Percentiles rank a stretch among this genome's conserved stretches.
Evolutionary conservation across 345 rosid species (phyloP).

Genomic region (Sapria himalayana): DNA sequence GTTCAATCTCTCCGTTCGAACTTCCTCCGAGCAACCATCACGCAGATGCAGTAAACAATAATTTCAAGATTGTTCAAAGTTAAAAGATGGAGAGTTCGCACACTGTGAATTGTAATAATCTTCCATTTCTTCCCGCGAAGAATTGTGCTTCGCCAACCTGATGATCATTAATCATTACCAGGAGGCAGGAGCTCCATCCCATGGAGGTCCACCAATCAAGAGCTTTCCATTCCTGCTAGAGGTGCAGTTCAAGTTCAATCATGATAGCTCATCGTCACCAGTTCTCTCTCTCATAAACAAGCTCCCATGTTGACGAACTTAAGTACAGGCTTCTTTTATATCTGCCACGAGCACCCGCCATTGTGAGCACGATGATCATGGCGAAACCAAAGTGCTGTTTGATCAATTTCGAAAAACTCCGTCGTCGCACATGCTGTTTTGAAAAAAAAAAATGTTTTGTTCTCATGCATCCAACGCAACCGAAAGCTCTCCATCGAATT

Average conservation of each 20-base stretch:
- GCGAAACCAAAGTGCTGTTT: conserved; percentile 43
- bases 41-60: background rate
- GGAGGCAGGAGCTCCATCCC: conserved; percentile 41
- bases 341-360: conserved; percentile 35
- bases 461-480: conserved; percentile 31
- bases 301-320: conserved; percentile 29
- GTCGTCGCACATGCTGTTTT: conserved; percentile 31
- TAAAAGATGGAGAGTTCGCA: too few species aligned
- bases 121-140: conserved; percentile 43
- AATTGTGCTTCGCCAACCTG: conserved; percentile 38
- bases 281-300: conserved; percentile 42
- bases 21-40: conserved; percentile 29
- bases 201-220: conserved; percentile 40
- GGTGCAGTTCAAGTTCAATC: conserved; percentile 52
- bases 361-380: conserved; percentile 43
- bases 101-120: conserved; percentile 40
- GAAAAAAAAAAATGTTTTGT: conserved; percentile 39
- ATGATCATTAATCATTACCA: conserved; percentile 24
- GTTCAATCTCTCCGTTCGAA: conserved; percentile 47
- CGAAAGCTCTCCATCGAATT: conserved; percentile 28
- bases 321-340: conserved; percentile 48
- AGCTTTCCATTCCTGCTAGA: conserved; percentile 33
- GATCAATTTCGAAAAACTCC: conserved; percentile 39
- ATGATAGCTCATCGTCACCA: conserved; percentile 17
- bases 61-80: conserved; percentile 12